phyloP scores from a whole-genome alignment of 2,329 filamentous ascomycete species.

The Didymella segeticola region DNA sequence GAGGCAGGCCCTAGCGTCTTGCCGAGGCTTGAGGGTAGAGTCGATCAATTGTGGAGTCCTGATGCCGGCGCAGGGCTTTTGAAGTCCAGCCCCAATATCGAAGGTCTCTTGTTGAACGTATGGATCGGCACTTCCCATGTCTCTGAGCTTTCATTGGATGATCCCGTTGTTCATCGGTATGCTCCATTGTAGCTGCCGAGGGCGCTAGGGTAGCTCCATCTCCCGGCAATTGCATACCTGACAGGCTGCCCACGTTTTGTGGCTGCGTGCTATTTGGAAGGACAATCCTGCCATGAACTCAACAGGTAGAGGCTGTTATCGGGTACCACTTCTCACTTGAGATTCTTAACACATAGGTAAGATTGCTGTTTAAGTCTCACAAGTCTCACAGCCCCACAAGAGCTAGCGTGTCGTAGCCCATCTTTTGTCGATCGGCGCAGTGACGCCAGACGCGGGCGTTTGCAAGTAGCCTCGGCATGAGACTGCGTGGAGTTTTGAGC shows the following conservation, averaged over 20 bases:
- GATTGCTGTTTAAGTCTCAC: too few relatives aligned
- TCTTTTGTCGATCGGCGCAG: not conserved
- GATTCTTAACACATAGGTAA: not conserved
- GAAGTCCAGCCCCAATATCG: not conserved
- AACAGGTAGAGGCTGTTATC: not conserved
- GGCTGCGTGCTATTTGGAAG: not conserved
- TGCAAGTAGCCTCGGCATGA: constrained; percentile 7
- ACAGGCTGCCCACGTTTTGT: not conserved
- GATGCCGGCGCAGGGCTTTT: not conserved
- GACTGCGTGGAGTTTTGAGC: not conserved
- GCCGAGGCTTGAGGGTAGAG: not conserved
- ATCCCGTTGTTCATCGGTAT: not conserved
- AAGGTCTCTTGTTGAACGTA: not conserved
- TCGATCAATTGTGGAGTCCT: not conserved
- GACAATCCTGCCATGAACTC: not conserved
- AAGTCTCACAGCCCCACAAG: too few relatives aligned
- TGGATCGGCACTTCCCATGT: not conserved
- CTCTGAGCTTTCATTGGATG: not conserved
- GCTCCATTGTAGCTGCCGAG: not conserved
- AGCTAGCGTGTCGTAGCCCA: too few relatives aligned
- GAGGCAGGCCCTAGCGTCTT: not conserved
- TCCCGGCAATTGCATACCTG: not conserved
- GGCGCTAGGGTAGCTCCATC: not conserved
- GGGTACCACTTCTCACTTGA: not conserved
- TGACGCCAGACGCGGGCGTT: not conserved